Evolutionary conservation across 2,329 filamentous ascomycete species (phyloP), one percentile per base, ranked within the genome.

Genomic region (Penicillium sp.): DNA sequence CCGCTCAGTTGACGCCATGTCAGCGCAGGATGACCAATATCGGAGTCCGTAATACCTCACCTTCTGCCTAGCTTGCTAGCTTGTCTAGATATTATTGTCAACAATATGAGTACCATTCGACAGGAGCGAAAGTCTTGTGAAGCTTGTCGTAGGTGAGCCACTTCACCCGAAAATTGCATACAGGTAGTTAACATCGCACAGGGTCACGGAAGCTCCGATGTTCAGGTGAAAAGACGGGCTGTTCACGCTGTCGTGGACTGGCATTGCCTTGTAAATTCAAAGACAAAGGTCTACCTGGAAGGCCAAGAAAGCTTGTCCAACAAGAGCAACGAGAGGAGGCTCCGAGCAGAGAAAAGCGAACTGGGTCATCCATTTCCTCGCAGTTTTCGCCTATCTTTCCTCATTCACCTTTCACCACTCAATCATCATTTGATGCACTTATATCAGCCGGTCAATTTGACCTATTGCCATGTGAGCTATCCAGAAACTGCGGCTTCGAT

Each of bases 161-260:
- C 26, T 16, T 24, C 16, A 43, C 5, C 35, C 21, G 11, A 8
- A 33, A 1, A 14, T 31, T 14, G 29, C 26, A 26, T 14, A 13
- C 13, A 5, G 13, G 11, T 10, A 10, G 27, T 37, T 62, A 57
- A 64, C 44, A 19, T 35, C 9, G 19, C 1, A 39, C 24, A 67
- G 68, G 68, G 26, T 47, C 62, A 3, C 62, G 68, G 22, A 71
- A 71, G 60, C 65, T 71, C 45, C 63, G 61, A 60, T 71, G 68
- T 60, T 70, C 68, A 22, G 68, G 67, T 3, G 63, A 70, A 46
- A 62, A 64, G 44, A 65, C 56, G 8, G 68, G 68, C 16, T 71
- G 68, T 50, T 64, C 65, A 29, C 59, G 68, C 24, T 71, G 68
- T 54, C 60, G 62, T 2, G 49, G 54, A 29, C 37, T 70, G 14